Evolutionary conservation across 176 grass and related monocot species (phyloP).

Genomic region (Neostapfia colusana): DNA sequence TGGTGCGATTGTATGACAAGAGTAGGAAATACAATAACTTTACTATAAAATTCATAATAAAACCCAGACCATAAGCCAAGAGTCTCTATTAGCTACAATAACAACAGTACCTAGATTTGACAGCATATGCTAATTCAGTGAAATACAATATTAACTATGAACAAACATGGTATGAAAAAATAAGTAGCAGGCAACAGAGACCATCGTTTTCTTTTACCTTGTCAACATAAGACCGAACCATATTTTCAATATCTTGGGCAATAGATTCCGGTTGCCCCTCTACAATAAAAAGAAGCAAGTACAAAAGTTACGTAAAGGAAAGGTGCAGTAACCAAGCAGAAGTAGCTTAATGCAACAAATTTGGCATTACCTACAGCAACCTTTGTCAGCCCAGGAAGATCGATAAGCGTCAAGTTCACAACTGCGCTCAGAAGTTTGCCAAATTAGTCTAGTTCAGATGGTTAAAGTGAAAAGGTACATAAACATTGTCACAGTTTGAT

Average conservation of each 20-base stretch:
- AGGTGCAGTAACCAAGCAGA: neutral
- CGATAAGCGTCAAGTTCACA: constrained; percentile 97
- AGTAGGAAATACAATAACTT: neutral
- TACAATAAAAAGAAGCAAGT: constrained; percentile 30
- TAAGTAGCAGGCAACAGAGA: constrained; percentile 10
- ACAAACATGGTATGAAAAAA: neutral
- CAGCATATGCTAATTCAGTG: neutral
- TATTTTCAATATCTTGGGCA: constrained; percentile 99
- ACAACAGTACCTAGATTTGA: no score
- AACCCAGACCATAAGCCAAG: neutral
- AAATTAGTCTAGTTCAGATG: constrained; percentile 39
- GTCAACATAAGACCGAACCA: constrained; percentile 95
- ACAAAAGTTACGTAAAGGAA: constrained; percentile 25
- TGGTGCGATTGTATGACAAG: neutral
- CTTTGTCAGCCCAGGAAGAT: constrained; percentile 98
- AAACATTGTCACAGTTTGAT: constrained; percentile 16
- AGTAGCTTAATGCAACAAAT: constrained; percentile 22
- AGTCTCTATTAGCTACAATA: no score
- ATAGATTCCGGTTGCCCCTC: constrained; percentile 96
- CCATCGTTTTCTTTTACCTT: constrained; percentile 59
- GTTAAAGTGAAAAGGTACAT: constrained; percentile 14
- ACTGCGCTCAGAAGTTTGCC: constrained; percentile 57
- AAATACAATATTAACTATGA: neutral
- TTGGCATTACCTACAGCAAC: constrained; percentile 85
- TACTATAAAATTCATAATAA: neutral